These are phyloP conservation scores for Boletus edulis DNA, from an alignment of 768 basidiomycete species.

Conservation along the genomic window DNA sequence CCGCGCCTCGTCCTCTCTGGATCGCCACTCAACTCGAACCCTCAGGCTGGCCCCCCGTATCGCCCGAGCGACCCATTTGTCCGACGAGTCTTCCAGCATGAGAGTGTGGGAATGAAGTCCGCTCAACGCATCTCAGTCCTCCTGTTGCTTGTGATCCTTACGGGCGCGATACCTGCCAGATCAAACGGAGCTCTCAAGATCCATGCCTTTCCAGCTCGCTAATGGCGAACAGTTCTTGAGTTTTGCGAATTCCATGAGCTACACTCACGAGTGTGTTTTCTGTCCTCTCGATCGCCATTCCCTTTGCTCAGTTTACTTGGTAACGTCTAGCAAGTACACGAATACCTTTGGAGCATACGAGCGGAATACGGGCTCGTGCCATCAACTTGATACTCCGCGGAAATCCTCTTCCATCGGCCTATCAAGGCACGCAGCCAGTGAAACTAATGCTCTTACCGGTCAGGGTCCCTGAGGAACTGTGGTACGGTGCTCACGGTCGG, in stretches of 20 bases:
- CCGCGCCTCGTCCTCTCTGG: too few relatives aligned
- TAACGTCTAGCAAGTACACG: constrained; percentile 36
- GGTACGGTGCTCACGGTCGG: constrained; percentile 46
- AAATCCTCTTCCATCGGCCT: not conserved
- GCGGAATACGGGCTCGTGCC: constrained; percentile 40
- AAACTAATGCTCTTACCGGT: constrained; percentile 28
- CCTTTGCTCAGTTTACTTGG: not conserved
- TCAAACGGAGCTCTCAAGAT: constrained; percentile 2
- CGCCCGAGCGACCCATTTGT: too few relatives aligned
- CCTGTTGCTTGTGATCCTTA: not conserved
- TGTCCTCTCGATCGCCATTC: not conserved
- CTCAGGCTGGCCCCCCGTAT: too few relatives aligned
- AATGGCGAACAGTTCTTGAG: not conserved
- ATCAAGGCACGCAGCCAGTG: constrained; percentile 13
- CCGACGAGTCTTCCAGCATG: too few relatives aligned
- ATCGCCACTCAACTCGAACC: too few relatives aligned
- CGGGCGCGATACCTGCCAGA: constrained; percentile 8
- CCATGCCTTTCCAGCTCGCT: not conserved
- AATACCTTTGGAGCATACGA: constrained; percentile 39
- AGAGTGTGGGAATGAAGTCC: constrained; percentile 3
- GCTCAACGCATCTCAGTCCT: not conserved
- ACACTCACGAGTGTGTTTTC: constrained; percentile 6
- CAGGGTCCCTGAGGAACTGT: constrained; percentile 28
- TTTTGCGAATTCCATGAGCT: not conserved
- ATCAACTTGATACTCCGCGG: constrained; percentile 22